Evolutionary conservation across 192 early-diverging fungal species (phyloP), one percentile per base, ranked within the genome.

Genomic region (Entomortierella parvispora): DNA sequence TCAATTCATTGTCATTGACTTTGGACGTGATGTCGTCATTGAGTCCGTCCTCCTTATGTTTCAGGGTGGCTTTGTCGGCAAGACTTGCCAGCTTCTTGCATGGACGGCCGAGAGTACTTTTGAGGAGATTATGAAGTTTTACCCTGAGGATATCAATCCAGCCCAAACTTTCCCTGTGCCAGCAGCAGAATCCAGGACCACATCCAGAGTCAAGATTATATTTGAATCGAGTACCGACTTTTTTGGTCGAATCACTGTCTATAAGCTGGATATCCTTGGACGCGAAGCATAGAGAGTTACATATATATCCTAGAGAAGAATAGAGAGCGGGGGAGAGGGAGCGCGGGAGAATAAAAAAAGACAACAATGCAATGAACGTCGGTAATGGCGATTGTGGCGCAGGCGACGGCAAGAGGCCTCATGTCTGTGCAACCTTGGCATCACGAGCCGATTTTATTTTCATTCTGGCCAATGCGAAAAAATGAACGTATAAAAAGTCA

Each of bases 51-150:
- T 46, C 8, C 61, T 94, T 45, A 92, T 89, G 81, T 96, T 96
- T 69, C 95, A 96, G 58, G 95, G 95, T 43, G 95, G 95, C 1
- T 96, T 96, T 64, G 92, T 87, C 9, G 95, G 93, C 43, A 93
- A 90, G 54, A 85, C 82, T 23, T 89, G 88, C 48, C 70, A 82
- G 40, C 68, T 91, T 2, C 67, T 88, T 4, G 88, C 83, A 8
- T 77, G 80, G 31, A 68, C 62, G 15, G 80, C 74, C 22, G 50
- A 62, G 0, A 78, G 70, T 68, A 78, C 82, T 15, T 84, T 81
- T 43, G 55, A 68, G 17, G 58, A 80, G 29, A 48, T 89, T 18
- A 81, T 80, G 48, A 72, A 66, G 23, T 86, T 94, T 57, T 90
- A 93, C 49, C 91, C 92, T 2, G 86, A 89, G 17, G 95, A 96